phyloP scores from a whole-genome alignment of 352 stramenopile genomes.

The Pythium aquatile region DNA sequence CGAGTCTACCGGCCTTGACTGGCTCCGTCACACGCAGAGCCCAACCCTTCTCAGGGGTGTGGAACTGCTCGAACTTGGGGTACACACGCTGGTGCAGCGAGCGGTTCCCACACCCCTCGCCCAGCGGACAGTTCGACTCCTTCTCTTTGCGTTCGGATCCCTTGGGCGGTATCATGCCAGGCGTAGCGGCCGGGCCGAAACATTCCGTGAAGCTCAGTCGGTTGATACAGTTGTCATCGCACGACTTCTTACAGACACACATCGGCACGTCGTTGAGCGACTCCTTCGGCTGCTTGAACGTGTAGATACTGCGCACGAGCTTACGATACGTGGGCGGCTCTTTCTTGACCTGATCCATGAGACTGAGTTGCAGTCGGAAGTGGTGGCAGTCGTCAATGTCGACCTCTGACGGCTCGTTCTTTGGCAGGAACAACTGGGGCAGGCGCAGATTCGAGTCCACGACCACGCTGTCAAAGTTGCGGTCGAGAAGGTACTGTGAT shows the following conservation, averaged over 20 bases:
- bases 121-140: conserved; percentile 90
- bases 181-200: conserved; percentile 65
- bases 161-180: conserved; percentile 41
- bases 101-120: conserved; percentile 91
- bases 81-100: conserved; percentile 82
- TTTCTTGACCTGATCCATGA: conserved; percentile 76
- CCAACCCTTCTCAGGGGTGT: conserved; percentile 90
- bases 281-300: conserved; percentile 78
- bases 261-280: conserved; percentile 75
- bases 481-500: conserved; percentile 62
- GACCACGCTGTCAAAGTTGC: conserved; percentile 61
- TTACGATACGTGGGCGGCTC: conserved; percentile 77
- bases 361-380: conserved; percentile 65
- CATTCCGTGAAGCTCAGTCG: conserved; percentile 92
- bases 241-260: conserved; percentile 76
- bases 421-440: conserved; percentile 78
- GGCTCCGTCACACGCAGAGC: conserved; percentile 79
- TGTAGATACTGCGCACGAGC: conserved; percentile 80
- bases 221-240: conserved; percentile 94
- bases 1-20: conserved; percentile 83
- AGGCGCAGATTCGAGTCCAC: conserved; percentile 77
- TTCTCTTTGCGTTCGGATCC: conserved; percentile 33
- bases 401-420: conserved; percentile 47
- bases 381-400: conserved; percentile 65
- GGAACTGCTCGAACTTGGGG: conserved; percentile 68